Evolutionary conservation across 495 filamentous ascomycete genomes (phyloP).

Genomic region (Podospora sp.): DNA sequence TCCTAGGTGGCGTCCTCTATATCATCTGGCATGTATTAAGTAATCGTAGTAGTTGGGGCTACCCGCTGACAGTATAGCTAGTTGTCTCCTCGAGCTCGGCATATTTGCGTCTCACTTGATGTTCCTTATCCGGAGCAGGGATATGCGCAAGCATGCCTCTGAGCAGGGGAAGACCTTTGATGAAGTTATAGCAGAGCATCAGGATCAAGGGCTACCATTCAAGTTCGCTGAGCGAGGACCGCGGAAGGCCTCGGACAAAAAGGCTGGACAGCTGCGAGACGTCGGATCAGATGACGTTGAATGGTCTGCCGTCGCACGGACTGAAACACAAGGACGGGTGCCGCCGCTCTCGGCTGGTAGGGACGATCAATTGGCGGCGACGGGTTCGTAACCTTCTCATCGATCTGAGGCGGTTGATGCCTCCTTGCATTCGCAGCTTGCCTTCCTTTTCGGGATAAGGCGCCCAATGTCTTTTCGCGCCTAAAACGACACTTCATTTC

Average conservation of each 20-base stretch:
- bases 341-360: background rate
- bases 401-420: background rate
- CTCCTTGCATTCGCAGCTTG: too few relatives aligned
- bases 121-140: slow-evolving; percentile 67
- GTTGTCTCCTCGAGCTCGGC: slow-evolving; percentile 65
- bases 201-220: slow-evolving; percentile 38
- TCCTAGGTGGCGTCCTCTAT: slow-evolving; percentile 69
- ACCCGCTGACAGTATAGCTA: slow-evolving; percentile 29
- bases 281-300: background rate
- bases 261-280: background rate
- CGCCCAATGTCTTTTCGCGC: too few relatives aligned
- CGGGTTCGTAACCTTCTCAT: background rate
- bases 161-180: slow-evolving; percentile 61
- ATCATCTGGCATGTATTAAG: slow-evolving; percentile 60
- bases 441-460: too few relatives aligned
- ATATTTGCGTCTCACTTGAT: slow-evolving; percentile 70
- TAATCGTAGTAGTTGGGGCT: background rate
- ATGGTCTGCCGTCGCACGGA: background rate
- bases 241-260: background rate
- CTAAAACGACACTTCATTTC: too few relatives aligned
- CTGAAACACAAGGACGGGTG: background rate
- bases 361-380: background rate
- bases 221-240: slow-evolving; percentile 45
- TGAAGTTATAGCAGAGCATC: slow-evolving; percentile 56
- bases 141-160: slow-evolving; percentile 60